phyloP scores from a whole-genome alignment of 2,329 filamentous ascomycete species.

The Claviceps humidiphila region DNA sequence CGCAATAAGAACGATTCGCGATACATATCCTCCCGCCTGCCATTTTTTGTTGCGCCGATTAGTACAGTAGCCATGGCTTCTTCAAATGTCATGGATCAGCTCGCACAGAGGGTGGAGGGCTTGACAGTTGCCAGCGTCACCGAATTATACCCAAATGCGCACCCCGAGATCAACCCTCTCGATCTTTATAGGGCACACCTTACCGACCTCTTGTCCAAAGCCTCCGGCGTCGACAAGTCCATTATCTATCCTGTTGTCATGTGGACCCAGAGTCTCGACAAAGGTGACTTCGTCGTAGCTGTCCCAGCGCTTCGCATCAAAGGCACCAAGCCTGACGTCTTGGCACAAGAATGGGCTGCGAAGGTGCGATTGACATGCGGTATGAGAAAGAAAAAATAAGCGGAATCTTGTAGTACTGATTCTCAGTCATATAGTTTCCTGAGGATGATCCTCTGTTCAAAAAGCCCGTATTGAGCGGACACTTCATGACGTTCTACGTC shows the following conservation, averaged over 20 bases:
- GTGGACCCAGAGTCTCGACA: conserved; percentile 69
- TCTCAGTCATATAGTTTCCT: conserved; percentile 42
- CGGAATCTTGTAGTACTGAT: neutral
- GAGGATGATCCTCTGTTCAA: conserved; percentile 61
- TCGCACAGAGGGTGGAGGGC: conserved; percentile 7
- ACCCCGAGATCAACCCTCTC: conserved; percentile 59
- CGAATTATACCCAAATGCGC: conserved; percentile 36
- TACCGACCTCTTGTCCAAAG: conserved; percentile 50
- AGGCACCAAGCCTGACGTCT: conserved; percentile 49
- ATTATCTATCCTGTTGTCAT: conserved; percentile 64
- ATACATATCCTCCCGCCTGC: neutral
- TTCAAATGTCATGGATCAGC: conserved; percentile 3
- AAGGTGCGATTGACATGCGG: conserved; percentile 32
- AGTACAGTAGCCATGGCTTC: conserved; percentile 2
- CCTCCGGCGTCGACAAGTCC: conserved; percentile 55
- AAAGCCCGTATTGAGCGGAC: conserved; percentile 52
- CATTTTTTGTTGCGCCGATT: neutral
- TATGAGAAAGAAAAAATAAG: neutral
- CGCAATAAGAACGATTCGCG: neutral
- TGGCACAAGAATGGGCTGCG: conserved; percentile 47
- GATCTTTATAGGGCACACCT: conserved; percentile 73
- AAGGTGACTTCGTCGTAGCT: conserved; percentile 69
- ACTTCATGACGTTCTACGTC: conserved; percentile 71
- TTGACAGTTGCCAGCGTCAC: conserved; percentile 3
- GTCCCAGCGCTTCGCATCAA: conserved; percentile 70